Percentiles rank a stretch among this genome's conserved stretches.
Conservation (phyloP, 1,139 yeast species). For the Blastobotrys arbuscula region DNA sequence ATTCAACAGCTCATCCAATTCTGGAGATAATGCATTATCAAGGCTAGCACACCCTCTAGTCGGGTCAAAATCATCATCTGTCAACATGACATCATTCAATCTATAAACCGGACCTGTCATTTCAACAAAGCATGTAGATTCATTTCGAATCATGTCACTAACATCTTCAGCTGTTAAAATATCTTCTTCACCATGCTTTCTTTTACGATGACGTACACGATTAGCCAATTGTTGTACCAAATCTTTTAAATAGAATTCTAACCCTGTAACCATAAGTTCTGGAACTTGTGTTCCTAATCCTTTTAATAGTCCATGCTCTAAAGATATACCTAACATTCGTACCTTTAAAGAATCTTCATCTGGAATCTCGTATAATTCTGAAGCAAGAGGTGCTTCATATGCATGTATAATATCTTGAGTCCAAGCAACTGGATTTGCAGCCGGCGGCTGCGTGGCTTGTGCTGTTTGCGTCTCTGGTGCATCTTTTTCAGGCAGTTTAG, state of each 20-base stretch:
- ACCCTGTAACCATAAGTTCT: conserved; percentile 70
- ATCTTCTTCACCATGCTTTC: conserved; percentile 23
- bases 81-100: conserved; percentile 30
- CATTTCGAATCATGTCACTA: conserved; percentile 28
- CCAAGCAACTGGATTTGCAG: conserved; percentile 60
- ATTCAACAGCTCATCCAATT: conserved; percentile 5
- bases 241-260: conserved; percentile 72
- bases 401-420: conserved; percentile 91
- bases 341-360: conserved; percentile 66
- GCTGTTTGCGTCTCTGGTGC: not conserved
- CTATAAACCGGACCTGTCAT: conserved; percentile 31
- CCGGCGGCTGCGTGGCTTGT: conserved; percentile 4
- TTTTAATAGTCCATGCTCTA: conserved; percentile 91
- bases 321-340: conserved; percentile 73
- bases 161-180: conserved; percentile 32
- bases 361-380: conserved; percentile 77
- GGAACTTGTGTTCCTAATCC: conserved; percentile 66
- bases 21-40: conserved; percentile 9
- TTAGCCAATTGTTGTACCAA: conserved; percentile 60
- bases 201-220: conserved; percentile 16
- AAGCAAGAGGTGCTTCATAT: conserved; percentile 75
- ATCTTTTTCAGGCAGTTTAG: not conserved
- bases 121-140: conserved; percentile 33
- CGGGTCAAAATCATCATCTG: conserved; percentile 24
- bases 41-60: not conserved